A percentile compares a stretch with the other conserved stretches of the same genome.
phyloP scores from a whole-genome alignment of 108 stramenopile species.

The Hondaea fermentalgiana region DNA sequence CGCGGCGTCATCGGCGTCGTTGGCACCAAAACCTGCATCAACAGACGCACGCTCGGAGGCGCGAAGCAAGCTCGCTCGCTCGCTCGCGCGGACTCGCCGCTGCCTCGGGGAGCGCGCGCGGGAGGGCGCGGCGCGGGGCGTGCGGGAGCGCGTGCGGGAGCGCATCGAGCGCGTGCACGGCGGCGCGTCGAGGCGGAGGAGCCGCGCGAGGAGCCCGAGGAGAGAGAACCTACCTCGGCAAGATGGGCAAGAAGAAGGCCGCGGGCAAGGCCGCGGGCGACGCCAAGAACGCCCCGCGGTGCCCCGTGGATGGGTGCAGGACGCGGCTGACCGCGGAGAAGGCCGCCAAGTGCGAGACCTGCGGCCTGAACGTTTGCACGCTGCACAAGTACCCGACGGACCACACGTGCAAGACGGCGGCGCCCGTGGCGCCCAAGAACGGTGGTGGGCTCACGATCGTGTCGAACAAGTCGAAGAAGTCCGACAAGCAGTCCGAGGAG shows the following conservation, averaged over 20 bases:
- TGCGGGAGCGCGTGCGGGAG: too few species aligned
- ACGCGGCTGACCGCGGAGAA: background rate
- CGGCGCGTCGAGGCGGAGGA: too few species aligned
- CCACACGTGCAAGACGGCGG: background rate
- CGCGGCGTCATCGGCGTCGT: too few species aligned
- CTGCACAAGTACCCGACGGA: background rate
- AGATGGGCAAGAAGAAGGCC: conserved; percentile 18
- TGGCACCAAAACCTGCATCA: too few species aligned
- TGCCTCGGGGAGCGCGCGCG: too few species aligned
- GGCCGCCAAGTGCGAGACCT: background rate
- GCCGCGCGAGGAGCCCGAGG: too few species aligned
- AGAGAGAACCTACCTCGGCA: too few species aligned
- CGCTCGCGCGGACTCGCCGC: too few species aligned
- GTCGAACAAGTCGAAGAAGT: background rate
- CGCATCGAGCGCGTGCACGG: too few species aligned
- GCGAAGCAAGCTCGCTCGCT: too few species aligned
- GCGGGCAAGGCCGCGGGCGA: background rate
- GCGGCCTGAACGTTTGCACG: background rate
- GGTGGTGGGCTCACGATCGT: background rate
- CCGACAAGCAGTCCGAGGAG: background rate
- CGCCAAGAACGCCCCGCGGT: background rate
- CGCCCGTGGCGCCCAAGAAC: background rate
- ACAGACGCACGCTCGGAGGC: too few species aligned
- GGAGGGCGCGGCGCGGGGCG: too few species aligned
- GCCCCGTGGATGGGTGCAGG: background rate